phyloP scores from a whole-genome alignment of 495 filamentous ascomycete genomes.

The Penicillium desertorum region DNA sequence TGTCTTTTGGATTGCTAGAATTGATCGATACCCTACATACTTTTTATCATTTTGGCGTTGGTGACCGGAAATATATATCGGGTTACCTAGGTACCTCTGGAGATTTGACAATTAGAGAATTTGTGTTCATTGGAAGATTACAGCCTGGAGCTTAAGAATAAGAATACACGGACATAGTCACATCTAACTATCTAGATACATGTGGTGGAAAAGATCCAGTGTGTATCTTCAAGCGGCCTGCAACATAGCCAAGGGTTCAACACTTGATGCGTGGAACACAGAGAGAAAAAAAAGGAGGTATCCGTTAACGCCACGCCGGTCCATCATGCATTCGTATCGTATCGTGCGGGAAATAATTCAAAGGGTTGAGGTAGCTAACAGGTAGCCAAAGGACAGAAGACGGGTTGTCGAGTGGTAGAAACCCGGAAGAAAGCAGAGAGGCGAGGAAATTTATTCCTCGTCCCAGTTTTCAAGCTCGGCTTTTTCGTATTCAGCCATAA shows the following conservation, averaged over 20 bases:
- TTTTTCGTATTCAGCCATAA: constrained; percentile 59
- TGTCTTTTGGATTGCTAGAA: constrained; percentile 6
- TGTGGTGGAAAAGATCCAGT: constrained; percentile 2
- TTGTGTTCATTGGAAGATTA: not conserved
- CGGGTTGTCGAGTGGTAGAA: not conserved
- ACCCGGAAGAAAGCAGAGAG: not conserved
- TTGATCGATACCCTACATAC: constrained; percentile 16
- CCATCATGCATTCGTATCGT: constrained; percentile 26
- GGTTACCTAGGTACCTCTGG: not conserved
- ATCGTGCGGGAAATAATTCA: constrained; percentile 13
- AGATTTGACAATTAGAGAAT: not conserved
- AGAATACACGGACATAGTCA: constrained; percentile 4
- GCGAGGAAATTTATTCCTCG: constrained; percentile 48
- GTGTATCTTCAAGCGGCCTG: not conserved
- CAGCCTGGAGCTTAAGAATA: not conserved
- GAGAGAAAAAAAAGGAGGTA: constrained; percentile 14
- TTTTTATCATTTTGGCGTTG: not conserved
- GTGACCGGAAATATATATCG: not conserved
- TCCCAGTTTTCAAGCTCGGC: constrained; percentile 75
- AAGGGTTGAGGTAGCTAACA: not conserved
- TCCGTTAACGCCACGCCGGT: constrained; percentile 22
- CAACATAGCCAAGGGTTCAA: not conserved
- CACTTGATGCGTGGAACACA: not conserved
- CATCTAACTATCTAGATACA: constrained; percentile 1
- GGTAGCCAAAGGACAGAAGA: constrained; percentile 10